Evolutionary conservation across 768 basidiomycete genomes (phyloP).

Genomic region (Cystofilobasidium bisporidii): DNA sequence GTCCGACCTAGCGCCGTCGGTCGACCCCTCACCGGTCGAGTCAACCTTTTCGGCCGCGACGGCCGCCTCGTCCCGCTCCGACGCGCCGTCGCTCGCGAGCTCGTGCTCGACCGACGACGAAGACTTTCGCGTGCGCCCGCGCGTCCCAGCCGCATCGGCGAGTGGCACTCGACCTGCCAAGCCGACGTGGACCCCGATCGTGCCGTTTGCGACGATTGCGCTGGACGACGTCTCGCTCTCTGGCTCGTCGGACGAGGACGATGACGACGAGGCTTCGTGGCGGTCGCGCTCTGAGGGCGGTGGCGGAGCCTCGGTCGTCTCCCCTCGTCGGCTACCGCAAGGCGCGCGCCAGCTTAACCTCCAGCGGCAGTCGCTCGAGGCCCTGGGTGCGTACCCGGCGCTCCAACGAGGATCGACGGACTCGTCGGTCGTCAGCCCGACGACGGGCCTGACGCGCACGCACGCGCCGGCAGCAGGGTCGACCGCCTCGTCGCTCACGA

Average conservation of each 20-base stretch:
- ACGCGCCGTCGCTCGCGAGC: neutral
- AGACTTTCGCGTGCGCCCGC: neutral
- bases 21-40: neutral
- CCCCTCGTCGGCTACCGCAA: neutral
- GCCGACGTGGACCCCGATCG: conserved; percentile 19
- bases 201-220: conserved; percentile 20
- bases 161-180: neutral
- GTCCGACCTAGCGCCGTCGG: neutral
- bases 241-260: conserved; percentile 7
- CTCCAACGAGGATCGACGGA: conserved; percentile 16
- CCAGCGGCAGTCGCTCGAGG: conserved; percentile 17
- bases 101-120: neutral
- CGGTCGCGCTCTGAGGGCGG: no score
- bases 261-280: conserved; percentile 11
- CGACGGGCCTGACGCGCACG: neutral
- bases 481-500: neutral
- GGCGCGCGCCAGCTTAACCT: conserved; percentile 13
- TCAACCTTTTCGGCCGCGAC: neutral
- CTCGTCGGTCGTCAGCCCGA: neutral
- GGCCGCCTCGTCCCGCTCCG: neutral
- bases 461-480: neutral
- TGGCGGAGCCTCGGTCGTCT: neutral
- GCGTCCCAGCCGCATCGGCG: neutral
- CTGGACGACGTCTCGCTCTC: conserved; percentile 19
- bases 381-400: conserved; percentile 3